A percentile compares a stretch with the other conserved stretches of the same genome.
Evolutionary conservation across 805 yeast genomes (phyloP).

Genomic region (Cyberlindnera maritima): DNA sequence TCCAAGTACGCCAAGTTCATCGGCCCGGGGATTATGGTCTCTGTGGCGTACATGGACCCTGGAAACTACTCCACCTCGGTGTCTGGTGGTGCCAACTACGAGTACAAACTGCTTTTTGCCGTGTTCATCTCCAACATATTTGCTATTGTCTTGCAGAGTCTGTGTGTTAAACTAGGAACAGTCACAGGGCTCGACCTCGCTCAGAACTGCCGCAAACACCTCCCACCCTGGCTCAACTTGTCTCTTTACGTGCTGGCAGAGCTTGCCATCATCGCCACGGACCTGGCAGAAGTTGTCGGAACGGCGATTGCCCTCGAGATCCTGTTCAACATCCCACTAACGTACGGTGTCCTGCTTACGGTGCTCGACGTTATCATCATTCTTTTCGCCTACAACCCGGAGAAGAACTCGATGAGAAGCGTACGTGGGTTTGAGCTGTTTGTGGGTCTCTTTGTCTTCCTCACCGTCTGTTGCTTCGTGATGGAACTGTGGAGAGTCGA

Average conservation of each 20-base stretch:
- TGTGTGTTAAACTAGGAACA: conserved; percentile 73
- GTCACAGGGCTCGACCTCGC: conserved; percentile 81
- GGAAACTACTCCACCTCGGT: conserved; percentile 85
- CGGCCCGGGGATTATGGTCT: conserved; percentile 79
- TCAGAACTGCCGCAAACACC: conserved; percentile 66
- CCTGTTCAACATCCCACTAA: conserved; percentile 68
- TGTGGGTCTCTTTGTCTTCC: conserved; percentile 66
- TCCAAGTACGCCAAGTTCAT: conserved; percentile 55
- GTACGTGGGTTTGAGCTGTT: conserved; percentile 76
- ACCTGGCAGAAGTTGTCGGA: conserved; percentile 91
- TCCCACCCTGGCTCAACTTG: conserved; percentile 58
- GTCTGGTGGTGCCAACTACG: conserved; percentile 72
- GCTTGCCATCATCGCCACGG: conserved; percentile 87
- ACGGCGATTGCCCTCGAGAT: conserved; percentile 85
- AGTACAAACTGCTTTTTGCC: conserved; percentile 64
- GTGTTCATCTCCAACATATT: conserved; percentile 65
- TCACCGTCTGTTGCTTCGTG: conserved; percentile 75
- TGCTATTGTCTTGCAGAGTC: conserved; percentile 68
- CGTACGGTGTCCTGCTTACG: conserved; percentile 74
- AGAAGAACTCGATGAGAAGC: conserved; percentile 69
- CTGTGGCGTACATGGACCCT: conserved; percentile 83
- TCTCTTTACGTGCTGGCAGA: conserved; percentile 72
- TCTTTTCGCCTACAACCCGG: conserved; percentile 72
- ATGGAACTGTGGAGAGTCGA: conserved; percentile 61
- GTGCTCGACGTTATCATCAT: conserved; percentile 79